Base-by-base conservation (phyloP, 2,329 filamentous ascomycete genomes). In the Botrytis byssoidea region DNA sequence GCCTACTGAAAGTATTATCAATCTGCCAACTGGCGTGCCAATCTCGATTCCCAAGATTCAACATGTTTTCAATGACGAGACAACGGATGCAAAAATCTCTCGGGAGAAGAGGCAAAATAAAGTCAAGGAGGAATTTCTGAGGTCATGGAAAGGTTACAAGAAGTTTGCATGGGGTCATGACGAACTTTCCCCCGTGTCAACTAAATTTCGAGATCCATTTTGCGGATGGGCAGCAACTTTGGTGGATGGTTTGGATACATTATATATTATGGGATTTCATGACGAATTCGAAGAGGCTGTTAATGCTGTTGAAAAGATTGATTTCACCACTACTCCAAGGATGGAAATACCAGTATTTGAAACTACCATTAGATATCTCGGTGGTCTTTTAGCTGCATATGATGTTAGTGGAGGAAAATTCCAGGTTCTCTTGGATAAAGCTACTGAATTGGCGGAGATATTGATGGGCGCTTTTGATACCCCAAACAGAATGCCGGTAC, bases 161-260 rank as follows among this genome's bases (percentile, higher is more conserved):
- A 86, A 89, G 75, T 86, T 90, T 78, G 95, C 95, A 18, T 96
- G 93, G 89, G 88, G 91, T 75, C 93, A 97, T 78, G 96, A 98
- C 80, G 96, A 98, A 83, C 83, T 98, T 25, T 87, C 84, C 63
- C 96, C 96, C 2, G 85, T 95, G 16, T 88, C 89, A 44, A 90
- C 90, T 70, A 84, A 83, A 22, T 89, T 85, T 76, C 88, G 89
- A 29, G 92, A 98, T 80, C 93, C 94, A 0, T 98, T 98, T 82
- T 95, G 94, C 80, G 93, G 92, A 68, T 97, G 94, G 94, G 93
- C 93, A 29, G 94, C 94, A 25, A 97, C 94, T 0, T 81, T 97
- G 75, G 92, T 97, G 8, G 94, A 97, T 83, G 85, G 89, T 1
- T 84, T 95, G 70, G 94, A 97, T 80, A 95, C 93, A 0, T 85